phyloP scores from a whole-genome alignment of 2,329 filamentous ascomycete genomes.

The Alternaria burnsii region DNA sequence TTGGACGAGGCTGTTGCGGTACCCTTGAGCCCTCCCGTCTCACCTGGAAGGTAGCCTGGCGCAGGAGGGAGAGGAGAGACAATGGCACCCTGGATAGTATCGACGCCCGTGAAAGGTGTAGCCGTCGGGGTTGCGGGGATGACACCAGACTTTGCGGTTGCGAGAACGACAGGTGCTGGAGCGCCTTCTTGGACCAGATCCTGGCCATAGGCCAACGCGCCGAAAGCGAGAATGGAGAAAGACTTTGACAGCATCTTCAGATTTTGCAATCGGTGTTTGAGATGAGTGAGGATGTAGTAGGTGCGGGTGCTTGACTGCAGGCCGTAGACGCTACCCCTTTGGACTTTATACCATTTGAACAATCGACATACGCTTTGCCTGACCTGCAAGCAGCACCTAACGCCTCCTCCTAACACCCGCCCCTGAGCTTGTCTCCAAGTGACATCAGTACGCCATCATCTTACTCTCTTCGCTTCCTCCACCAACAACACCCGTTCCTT shows the following conservation, averaged over 20 bases:
- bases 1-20: slow-evolving; percentile 31
- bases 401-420: not conserved
- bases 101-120: slow-evolving; percentile 30
- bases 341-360: not conserved
- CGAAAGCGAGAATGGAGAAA: slow-evolving; percentile 20
- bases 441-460: not conserved
- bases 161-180: slow-evolving; percentile 26
- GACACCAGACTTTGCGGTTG: slow-evolving; percentile 33
- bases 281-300: not conserved
- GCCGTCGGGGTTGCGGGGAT: slow-evolving; percentile 27
- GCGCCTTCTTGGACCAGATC: slow-evolving; percentile 28
- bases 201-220: slow-evolving; percentile 22
- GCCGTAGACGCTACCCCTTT: not conserved
- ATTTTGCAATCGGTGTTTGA: not conserved
- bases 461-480: not conserved
- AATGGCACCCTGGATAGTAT: slow-evolving; percentile 39
- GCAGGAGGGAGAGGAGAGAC: slow-evolving; percentile 30
- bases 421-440: not conserved
- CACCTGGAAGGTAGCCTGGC: slow-evolving; percentile 29
- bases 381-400: not conserved
- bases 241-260: slow-evolving; percentile 10
- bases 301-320: not conserved
- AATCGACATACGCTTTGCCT: not conserved
- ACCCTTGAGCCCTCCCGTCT: slow-evolving; percentile 24
- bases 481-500: not conserved